Percentiles rank a stretch among this genome's conserved stretches.
phyloP scores from a whole-genome alignment of 768 basidiomycete species.

The Cytidiella melzeri region DNA sequence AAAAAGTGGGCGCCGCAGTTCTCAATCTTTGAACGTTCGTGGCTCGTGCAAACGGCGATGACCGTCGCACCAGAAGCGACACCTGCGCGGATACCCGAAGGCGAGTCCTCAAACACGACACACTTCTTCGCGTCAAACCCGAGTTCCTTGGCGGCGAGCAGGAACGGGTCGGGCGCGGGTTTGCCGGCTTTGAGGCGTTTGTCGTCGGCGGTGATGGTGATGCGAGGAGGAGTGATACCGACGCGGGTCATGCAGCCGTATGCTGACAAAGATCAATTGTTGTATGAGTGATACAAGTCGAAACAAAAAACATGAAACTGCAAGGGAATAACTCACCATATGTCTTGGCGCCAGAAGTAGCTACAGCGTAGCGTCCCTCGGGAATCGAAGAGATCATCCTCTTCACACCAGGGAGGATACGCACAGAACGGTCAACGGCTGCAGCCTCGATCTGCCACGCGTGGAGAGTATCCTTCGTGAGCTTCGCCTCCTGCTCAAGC shows the following conservation, averaged over 20 bases:
- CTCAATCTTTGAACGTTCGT: constrained; percentile 49
- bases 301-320: not conserved
- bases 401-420: constrained; percentile 65
- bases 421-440: constrained; percentile 52
- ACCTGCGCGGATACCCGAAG: constrained; percentile 61
- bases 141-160: constrained; percentile 53
- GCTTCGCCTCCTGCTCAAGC: constrained; percentile 23
- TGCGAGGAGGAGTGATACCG: constrained; percentile 57
- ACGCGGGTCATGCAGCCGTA: constrained; percentile 67
- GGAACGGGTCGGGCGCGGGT: constrained; percentile 57
- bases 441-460: constrained; percentile 54
- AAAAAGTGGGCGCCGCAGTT: constrained; percentile 51
- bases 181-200: constrained; percentile 61
- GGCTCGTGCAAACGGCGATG: constrained; percentile 70
- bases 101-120: constrained; percentile 74
- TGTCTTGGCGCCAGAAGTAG: constrained; percentile 67
- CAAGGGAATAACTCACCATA: constrained; percentile 39
- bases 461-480: constrained; percentile 28
- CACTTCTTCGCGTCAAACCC: constrained; percentile 52
- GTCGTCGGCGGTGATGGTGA: constrained; percentile 75
- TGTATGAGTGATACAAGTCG: constrained; percentile 8
- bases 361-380: constrained; percentile 57
- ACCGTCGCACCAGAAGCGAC: constrained; percentile 68
- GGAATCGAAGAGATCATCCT: constrained; percentile 61
- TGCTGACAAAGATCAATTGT: constrained; percentile 26